Conservation (phyloP, 441 rosid genomes). For the Syzygium syzygioides region DNA sequence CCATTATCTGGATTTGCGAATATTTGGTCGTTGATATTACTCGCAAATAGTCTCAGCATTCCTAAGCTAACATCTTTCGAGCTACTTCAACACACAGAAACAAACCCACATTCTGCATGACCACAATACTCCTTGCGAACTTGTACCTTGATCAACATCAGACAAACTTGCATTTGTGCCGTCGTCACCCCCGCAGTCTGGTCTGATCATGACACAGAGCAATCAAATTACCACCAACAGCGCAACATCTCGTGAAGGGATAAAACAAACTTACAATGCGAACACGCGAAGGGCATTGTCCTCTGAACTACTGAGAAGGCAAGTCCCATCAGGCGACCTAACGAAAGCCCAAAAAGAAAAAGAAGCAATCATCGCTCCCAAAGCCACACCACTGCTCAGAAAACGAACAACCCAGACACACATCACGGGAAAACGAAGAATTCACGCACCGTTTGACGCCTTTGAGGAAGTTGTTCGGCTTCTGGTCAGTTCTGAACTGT, state of each 20-base stretch:
- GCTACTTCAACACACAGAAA: neutral
- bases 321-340: conserved; percentile 87
- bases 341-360: neutral
- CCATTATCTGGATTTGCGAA: no score
- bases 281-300: conserved; percentile 48
- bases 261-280: neutral
- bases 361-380: neutral
- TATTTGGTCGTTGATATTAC: no score
- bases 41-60: no score
- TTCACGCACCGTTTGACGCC: conserved; percentile 55
- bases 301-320: conserved; percentile 66
- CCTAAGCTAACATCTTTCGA: no score
- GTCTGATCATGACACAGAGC: conserved; percentile 27
- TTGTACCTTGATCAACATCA: conserved; percentile 39
- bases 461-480: conserved; percentile 80
- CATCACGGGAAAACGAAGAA: neutral
- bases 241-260: neutral
- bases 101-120: neutral
- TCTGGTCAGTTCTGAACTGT: conserved; percentile 43
- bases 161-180: conserved; percentile 19
- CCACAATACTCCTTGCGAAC: neutral
- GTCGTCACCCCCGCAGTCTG: conserved; percentile 36
- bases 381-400: neutral
- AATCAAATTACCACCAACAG: neutral
- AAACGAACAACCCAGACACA: neutral